phyloP scores from a whole-genome alignment of 371 early-diverging fungal genomes.

The Syncephalastrum racemosum region DNA sequence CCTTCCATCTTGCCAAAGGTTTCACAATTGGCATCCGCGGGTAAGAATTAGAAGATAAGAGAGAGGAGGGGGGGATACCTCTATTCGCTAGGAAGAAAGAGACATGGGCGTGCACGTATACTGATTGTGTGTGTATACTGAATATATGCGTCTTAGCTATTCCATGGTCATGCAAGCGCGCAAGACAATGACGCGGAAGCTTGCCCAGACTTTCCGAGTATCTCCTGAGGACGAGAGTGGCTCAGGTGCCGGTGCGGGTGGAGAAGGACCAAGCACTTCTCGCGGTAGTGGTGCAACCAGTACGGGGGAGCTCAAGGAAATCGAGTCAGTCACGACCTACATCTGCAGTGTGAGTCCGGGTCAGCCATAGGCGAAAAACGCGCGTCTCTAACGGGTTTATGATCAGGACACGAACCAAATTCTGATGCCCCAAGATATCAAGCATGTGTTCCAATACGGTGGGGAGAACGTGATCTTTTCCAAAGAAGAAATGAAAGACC shows the following conservation, averaged over 20 bases:
- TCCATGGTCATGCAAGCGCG: slow-evolving; percentile 53
- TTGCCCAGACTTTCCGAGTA: no score
- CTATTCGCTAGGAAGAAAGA: slow-evolving; percentile 30
- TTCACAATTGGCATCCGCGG: slow-evolving; percentile 65
- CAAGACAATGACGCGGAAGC: slow-evolving; percentile 1
- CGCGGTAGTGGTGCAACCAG: no score
- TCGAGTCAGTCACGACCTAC: slow-evolving; percentile 53
- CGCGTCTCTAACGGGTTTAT: no score
- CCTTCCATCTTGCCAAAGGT: slow-evolving; percentile 49
- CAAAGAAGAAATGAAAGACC: slow-evolving; percentile 51
- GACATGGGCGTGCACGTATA: no score
- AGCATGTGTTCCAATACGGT: slow-evolving; percentile 56
- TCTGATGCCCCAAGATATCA: slow-evolving; percentile 55
- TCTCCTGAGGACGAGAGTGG: no score
- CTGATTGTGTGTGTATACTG: no score
- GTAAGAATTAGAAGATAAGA: slow-evolving; percentile 12
- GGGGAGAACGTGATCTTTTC: slow-evolving; percentile 61
- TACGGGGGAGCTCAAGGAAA: slow-evolving; percentile 32
- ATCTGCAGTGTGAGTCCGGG: slow-evolving; percentile 41
- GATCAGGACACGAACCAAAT: slow-evolving; percentile 50
- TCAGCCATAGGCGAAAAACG: no score
- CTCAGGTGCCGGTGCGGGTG: no score
- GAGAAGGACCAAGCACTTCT: no score
- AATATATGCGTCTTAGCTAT: neutral
- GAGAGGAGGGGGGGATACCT: neutral